Evolutionary conservation across 306 rosid genomes (phyloP), one percentile per base, ranked within the genome.

Genomic region (Betula pendula): DNA sequence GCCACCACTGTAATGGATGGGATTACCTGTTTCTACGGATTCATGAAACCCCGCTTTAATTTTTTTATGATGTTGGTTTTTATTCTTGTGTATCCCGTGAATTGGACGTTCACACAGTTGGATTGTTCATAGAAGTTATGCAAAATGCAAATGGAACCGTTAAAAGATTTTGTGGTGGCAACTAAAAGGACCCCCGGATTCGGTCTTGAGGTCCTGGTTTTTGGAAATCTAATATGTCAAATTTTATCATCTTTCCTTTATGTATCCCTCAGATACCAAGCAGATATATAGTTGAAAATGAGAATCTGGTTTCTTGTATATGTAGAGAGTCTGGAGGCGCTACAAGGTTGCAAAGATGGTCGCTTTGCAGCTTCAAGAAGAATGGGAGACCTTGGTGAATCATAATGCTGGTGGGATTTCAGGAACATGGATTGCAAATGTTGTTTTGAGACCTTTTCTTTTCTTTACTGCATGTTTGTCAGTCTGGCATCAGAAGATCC

Each of bases 251-350:
- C 45, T 66, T 70, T 52, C 11, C 68, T 38, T 63, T 29, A 47
- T 71, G 53, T 50, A 47, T 71, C 56, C 53, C 58, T 19, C 59
- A 68, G 66, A 67, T 68, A 48, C 72, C 76, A 33, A 58, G 81
- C 15, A 15, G 47, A 33, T 68, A 35, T 62, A 17, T 72, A 43
- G 63, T 33, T 72, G 73, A 33, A 73, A 51, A 19, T 48, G 75
- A 49, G 65, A 82, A 75, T n/a, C 22, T 50, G 5, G 40, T 55
- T 55, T 75, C 44, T 81, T 40, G 76, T 72, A 56, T 70, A 70
- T 47, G 40, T 77, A 94, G 98, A 92, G 95, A 84, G 95, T 92
- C 35, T 94, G 97, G 98, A 92, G 93, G 89, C 83, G 96, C 78
- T 89, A 75, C 83, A 84, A 81, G 84, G 92, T 73, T 74, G 79